These are phyloP conservation scores for Sphaerobolus stellatus DNA, from an alignment of 1,284 basidiomycete genomes.

Conservation along the genomic window DNA sequence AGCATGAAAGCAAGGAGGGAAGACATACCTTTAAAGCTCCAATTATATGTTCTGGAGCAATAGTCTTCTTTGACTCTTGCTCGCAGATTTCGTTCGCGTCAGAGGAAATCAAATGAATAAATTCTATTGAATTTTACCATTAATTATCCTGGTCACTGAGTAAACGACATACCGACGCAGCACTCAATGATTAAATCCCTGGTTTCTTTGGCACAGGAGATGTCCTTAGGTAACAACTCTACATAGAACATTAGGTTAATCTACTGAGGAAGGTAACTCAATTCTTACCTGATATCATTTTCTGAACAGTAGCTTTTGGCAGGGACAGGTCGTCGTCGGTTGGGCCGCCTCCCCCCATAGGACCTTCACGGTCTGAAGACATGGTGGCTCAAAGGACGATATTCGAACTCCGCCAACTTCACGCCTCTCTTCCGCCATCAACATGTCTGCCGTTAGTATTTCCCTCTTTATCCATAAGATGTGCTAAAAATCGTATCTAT, in stretches of 20 bases:
- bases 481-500: not conserved
- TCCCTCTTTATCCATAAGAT: no score
- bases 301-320: slow-evolving; percentile 96
- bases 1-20: slow-evolving; percentile 2
- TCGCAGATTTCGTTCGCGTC: slow-evolving; percentile 99
- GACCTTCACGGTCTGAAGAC: slow-evolving; percentile 80
- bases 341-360: slow-evolving; percentile 53
- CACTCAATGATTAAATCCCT: slow-evolving; percentile 96
- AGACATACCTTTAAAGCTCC: slow-evolving; percentile 78
- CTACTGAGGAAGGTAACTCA: slow-evolving; percentile 10
- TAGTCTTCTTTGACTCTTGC: slow-evolving; percentile 98
- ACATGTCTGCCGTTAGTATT: slow-evolving; percentile 8
- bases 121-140: slow-evolving; percentile 61
- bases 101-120: slow-evolving; percentile 96
- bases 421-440: slow-evolving; percentile 32
- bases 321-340: slow-evolving; percentile 90
- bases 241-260: slow-evolving; percentile 8
- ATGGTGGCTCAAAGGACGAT: slow-evolving; percentile 40
- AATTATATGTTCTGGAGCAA: slow-evolving; percentile 97
- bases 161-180: slow-evolving; percentile 79
- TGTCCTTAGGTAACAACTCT: slow-evolving; percentile 89
- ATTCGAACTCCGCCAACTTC: slow-evolving; percentile 47
- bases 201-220: slow-evolving; percentile 94
- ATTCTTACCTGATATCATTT: slow-evolving; percentile 86
- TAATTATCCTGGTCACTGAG: not conserved